phyloP scores from a whole-genome alignment of 2,329 filamentous ascomycete species.

The Paraconiothyrium brasiliense region DNA sequence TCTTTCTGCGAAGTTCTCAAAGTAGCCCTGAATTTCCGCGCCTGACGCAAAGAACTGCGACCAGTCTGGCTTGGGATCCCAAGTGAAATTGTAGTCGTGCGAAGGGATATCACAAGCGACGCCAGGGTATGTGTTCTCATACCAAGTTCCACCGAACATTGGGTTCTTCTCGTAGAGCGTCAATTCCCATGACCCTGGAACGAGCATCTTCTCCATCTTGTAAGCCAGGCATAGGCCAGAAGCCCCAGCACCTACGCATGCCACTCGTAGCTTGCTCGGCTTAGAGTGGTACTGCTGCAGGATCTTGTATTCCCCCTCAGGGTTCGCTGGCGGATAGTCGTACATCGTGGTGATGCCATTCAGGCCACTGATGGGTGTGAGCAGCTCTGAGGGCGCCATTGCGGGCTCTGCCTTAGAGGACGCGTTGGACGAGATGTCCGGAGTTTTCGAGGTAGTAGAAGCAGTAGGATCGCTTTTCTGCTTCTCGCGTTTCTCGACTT shows the following conservation, averaged over 20 bases:
- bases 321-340: slow-evolving; percentile 42
- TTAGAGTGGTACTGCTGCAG: slow-evolving; percentile 47
- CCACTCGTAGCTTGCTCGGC: slow-evolving; percentile 41
- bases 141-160: slow-evolving; percentile 45
- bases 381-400: slow-evolving; percentile 45
- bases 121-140: slow-evolving; percentile 48
- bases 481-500: slow-evolving; percentile 6
- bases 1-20: slow-evolving; percentile 64
- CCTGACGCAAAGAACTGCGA: slow-evolving; percentile 59
- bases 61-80: slow-evolving; percentile 67
- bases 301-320: slow-evolving; percentile 42
- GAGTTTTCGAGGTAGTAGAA: not conserved
- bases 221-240: slow-evolving; percentile 44
- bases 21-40: slow-evolving; percentile 60
- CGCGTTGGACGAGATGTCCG: not conserved
- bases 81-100: slow-evolving; percentile 71
- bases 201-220: slow-evolving; percentile 46
- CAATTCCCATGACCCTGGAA: slow-evolving; percentile 41
- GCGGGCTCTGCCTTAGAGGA: not conserved
- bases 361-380: slow-evolving; percentile 36
- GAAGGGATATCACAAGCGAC: slow-evolving; percentile 47
- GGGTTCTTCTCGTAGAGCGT: slow-evolving; percentile 44
- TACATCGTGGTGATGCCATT: slow-evolving; percentile 38
- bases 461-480: slow-evolving; percentile 3
- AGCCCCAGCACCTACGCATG: slow-evolving; percentile 41